Evolutionary conservation across 805 yeast genomes (phyloP), one percentile per base, ranked within the genome.

Genomic region (Candida schatavii): DNA sequence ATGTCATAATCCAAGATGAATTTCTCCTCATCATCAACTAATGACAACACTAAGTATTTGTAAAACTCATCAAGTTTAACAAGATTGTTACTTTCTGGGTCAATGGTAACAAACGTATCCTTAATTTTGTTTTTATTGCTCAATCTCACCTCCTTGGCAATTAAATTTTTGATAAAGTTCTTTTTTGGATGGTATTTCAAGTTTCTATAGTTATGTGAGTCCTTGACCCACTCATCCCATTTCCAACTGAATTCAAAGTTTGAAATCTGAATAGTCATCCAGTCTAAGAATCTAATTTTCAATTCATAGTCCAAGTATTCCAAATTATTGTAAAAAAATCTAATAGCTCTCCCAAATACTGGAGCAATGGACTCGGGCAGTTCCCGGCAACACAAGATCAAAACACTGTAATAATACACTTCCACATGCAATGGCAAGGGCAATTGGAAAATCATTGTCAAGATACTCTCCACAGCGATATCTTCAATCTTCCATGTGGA

Each of bases 241-340:
- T 89, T 88, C 99, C 99, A 93, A 28, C 90, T 87, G 65, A 88
- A 93, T 43, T 85, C 89, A 62, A 91, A 93, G 59, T 91, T 93
- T 54, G 95, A 85, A 60, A 93, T 78, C 64, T 93, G 99, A 42
- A 87, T 83, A 1, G 95, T 75, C 70, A 95, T 83, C 98, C 98
- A 93, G 62, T 86, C 91, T 53, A 88, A 70, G 50, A 79, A 85
- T 45, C 90, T 72, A 45, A 79, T 72, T 48, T 81, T 76, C 40
- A 87, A 67, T 61, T 89, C 97, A 52, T 80, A 81, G 57, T 91
- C 97, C 40, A 89, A 66, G 2, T 74, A 64, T 21, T 75, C 81
- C 40, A 85, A 60, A 56, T 86, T 75, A 35, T 77, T 69, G 64
- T 86, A 93, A 54, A 91, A 78, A 57, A 78, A 88, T 51, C 97